Conservation (phyloP, 2,329 filamentous ascomycete genomes). For the Ophiocordyceps camponoti-rufipedis region DNA sequence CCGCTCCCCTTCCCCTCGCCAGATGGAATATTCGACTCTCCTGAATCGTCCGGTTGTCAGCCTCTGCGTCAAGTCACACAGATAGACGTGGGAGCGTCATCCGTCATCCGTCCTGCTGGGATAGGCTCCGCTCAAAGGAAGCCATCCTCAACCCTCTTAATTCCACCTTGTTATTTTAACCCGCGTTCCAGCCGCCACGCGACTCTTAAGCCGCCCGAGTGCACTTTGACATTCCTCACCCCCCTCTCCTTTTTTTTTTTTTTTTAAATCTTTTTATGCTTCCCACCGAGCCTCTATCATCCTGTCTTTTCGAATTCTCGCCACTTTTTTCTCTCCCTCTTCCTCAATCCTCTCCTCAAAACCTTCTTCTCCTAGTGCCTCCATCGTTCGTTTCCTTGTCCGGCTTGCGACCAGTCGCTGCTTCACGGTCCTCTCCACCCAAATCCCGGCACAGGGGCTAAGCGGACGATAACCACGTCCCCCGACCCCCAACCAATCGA, state of each 20-base stretch:
- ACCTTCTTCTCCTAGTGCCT: not conserved
- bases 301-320: not conserved
- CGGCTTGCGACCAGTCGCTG: not conserved
- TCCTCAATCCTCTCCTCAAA: not conserved
- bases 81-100: not conserved
- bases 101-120: not conserved
- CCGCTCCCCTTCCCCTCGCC: not conserved
- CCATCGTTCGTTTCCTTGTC: not conserved
- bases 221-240: not conserved
- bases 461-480: not conserved
- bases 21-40: slow-evolving; percentile 1
- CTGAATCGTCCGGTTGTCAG: not conserved
- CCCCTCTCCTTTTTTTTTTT: not conserved
- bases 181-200: not conserved
- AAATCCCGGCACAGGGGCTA: slow-evolving; percentile 1
- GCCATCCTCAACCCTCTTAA: not conserved
- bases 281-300: not conserved
- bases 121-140: not conserved
- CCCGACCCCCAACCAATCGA: not conserved
- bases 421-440: not conserved
- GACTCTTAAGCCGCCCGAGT: not conserved
- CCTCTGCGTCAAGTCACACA: not conserved
- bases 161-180: not conserved
- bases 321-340: not conserved
- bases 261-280: not conserved